phyloP scores from a whole-genome alignment of 495 filamentous ascomycete species.

The Xylaria intraflava region DNA sequence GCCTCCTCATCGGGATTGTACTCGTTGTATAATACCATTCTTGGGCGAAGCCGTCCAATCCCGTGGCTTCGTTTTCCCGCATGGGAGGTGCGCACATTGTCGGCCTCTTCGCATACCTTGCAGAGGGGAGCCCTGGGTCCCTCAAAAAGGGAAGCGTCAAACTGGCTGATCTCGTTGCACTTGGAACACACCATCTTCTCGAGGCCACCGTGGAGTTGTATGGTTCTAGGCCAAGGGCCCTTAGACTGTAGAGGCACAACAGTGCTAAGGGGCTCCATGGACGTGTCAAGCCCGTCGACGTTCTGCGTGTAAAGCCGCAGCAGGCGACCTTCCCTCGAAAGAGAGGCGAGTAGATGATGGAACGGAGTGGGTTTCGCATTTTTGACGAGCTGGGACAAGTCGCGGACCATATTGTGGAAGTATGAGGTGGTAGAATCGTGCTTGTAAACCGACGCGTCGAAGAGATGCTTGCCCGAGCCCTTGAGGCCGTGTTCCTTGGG shows the following conservation, averaged over 20 bases:
- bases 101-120: slow-evolving; percentile 63
- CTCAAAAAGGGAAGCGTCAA: slow-evolving; percentile 73
- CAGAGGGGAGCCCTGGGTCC: slow-evolving; percentile 82
- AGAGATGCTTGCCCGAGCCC: slow-evolving; percentile 88
- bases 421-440: slow-evolving; percentile 77
- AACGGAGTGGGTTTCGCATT: slow-evolving; percentile 79
- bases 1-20: slow-evolving; percentile 93
- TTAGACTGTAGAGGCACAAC: slow-evolving; percentile 62
- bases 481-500: slow-evolving; percentile 83
- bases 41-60: slow-evolving; percentile 79
- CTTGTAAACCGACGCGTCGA: slow-evolving; percentile 95
- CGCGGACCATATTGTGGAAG: slow-evolving; percentile 94
- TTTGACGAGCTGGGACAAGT: slow-evolving; percentile 67
- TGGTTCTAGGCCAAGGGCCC: slow-evolving; percentile 85
- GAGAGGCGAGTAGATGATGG: slow-evolving; percentile 85
- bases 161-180: slow-evolving; percentile 68
- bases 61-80: slow-evolving; percentile 90
- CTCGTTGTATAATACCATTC: slow-evolving; percentile 97
- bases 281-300: slow-evolving; percentile 88
- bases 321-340: slow-evolving; percentile 84
- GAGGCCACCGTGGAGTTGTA: slow-evolving; percentile 91
- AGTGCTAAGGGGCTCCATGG: slow-evolving; percentile 72
- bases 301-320: slow-evolving; percentile 93
- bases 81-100: slow-evolving; percentile 65
- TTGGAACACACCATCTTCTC: slow-evolving; percentile 96